Percentiles rank a stretch among this genome's conserved stretches.
These are phyloP conservation scores for Aspergillus chevalieri DNA, from an alignment of 2,329 filamentous ascomycete species.

Conservation along the genomic window DNA sequence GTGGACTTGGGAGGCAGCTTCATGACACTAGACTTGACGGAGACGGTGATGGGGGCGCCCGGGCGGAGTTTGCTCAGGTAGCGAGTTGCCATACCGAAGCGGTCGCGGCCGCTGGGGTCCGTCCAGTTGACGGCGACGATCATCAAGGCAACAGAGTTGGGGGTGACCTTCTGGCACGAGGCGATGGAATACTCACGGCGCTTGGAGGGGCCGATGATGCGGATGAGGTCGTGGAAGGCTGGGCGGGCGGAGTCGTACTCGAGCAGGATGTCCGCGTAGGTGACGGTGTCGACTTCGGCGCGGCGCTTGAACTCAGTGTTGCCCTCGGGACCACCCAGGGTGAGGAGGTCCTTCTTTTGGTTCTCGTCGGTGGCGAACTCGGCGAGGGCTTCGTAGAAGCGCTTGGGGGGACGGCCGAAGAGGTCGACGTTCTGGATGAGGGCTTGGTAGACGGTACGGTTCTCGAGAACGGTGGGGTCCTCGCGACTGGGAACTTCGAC, in stretches of 20 bases:
- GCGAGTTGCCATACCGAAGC: constrained; percentile 86
- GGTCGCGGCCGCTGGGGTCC: constrained; percentile 77
- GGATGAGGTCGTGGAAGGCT: constrained; percentile 77
- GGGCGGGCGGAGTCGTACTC: constrained; percentile 89
- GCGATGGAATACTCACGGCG: constrained; percentile 98
- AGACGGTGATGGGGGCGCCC: constrained; percentile 77
- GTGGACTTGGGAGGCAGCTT: constrained; percentile 86
- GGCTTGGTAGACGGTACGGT: constrained; percentile 87
- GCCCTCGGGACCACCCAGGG: constrained; percentile 71
- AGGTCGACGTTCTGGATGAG: constrained; percentile 91
- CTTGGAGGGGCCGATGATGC: constrained; percentile 86
- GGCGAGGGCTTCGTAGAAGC: constrained; percentile 89
- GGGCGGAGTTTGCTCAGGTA: constrained; percentile 73
- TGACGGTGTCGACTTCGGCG: constrained; percentile 82
- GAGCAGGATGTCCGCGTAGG: constrained; percentile 81
- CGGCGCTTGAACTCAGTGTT: constrained; percentile 88
- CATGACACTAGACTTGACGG: constrained; percentile 97
- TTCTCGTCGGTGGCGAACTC: constrained; percentile 77
- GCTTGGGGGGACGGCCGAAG: constrained; percentile 92
- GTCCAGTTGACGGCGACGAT: constrained; percentile 97
- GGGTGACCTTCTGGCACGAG: constrained; percentile 89
- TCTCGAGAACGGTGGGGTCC: constrained; percentile 66
- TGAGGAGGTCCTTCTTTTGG: constrained; percentile 73
- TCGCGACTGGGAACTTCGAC: constrained; percentile 90
- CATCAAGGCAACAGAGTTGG: constrained; percentile 84